Conservation (phyloP, 2,329 filamentous ascomycete genomes). For the Neonectria faginata region DNA sequence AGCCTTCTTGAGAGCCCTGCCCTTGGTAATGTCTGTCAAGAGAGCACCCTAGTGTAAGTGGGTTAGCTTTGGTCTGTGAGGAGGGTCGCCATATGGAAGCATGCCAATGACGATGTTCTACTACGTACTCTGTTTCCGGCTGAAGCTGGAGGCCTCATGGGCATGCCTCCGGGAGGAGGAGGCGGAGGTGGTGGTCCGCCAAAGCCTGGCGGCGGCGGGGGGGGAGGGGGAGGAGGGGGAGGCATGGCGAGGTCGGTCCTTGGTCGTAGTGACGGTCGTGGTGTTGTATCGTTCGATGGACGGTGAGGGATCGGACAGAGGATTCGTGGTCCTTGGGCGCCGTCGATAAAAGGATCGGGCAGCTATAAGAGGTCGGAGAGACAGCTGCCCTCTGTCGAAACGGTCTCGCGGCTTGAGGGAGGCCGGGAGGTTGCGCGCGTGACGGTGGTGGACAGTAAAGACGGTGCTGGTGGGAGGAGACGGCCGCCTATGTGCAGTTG, state of each 20-base stretch:
- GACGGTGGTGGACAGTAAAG: slow-evolving; percentile 7
- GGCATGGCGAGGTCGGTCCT: slow-evolving; percentile 48
- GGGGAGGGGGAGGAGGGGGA: slow-evolving; percentile 76
- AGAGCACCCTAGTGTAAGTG: slow-evolving; percentile 76
- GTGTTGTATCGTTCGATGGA: slow-evolving; percentile 32
- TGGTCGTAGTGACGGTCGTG: slow-evolving; percentile 25
- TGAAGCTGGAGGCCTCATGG: slow-evolving; percentile 66
- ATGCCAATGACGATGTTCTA: not conserved
- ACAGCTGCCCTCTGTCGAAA: slow-evolving; percentile 15
- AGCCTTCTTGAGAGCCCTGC: slow-evolving; percentile 82
- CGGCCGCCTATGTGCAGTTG: not conserved
- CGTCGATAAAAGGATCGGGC: slow-evolving; percentile 27
- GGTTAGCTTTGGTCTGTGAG: slow-evolving; percentile 2
- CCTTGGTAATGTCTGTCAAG: slow-evolving; percentile 88
- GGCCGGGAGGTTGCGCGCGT: not conserved
- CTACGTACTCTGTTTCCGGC: slow-evolving; percentile 71
- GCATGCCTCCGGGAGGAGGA: slow-evolving; percentile 65
- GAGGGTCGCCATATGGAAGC: not conserved
- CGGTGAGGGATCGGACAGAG: slow-evolving; percentile 23
- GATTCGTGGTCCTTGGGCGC: slow-evolving; percentile 32
- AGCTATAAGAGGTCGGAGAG: slow-evolving; percentile 23
- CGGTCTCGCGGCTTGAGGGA: not conserved
- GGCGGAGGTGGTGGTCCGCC: slow-evolving; percentile 76
- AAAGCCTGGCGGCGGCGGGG: slow-evolving; percentile 73
- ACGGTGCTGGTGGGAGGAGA: slow-evolving; percentile 6